A percentile compares a stretch with the other conserved stretches of the same genome.
These are phyloP conservation scores for Rhypophila decipiens DNA, from an alignment of 495 filamentous ascomycete species.

Conservation along the genomic window DNA sequence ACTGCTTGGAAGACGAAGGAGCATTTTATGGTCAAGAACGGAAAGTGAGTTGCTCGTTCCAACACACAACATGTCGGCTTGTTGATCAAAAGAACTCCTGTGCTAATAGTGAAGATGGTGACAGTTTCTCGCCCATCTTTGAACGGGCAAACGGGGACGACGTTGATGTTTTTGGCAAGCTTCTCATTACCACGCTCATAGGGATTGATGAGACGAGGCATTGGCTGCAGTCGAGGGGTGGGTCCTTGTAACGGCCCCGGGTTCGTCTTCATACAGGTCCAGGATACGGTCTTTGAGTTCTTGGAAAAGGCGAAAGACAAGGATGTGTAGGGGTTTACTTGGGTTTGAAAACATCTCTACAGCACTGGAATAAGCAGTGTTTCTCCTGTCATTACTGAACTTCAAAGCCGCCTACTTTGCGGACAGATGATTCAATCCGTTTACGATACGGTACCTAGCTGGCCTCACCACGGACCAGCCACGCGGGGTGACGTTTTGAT, in stretches of 20 bases:
- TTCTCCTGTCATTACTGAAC: too few relatives aligned
- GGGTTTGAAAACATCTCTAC: too few relatives aligned
- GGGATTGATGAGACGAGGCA: slow-evolving; percentile 38
- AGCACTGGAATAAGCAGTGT: too few relatives aligned
- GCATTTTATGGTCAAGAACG: slow-evolving; percentile 36
- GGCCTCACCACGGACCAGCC: too few relatives aligned
- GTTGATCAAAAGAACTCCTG: neutral
- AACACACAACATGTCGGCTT: neutral
- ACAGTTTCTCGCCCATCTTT: slow-evolving; percentile 26
- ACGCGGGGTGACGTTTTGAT: too few relatives aligned
- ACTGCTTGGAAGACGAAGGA: slow-evolving; percentile 40
- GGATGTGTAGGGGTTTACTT: too few relatives aligned
- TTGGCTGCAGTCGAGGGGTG: slow-evolving; percentile 36
- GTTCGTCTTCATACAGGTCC: too few relatives aligned
- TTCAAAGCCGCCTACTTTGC: too few relatives aligned
- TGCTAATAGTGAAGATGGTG: neutral
- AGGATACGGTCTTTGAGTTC: too few relatives aligned
- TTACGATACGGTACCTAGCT: too few relatives aligned
- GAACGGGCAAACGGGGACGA: slow-evolving; percentile 33
- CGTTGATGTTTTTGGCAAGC: slow-evolving; percentile 42
- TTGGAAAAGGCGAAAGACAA: too few relatives aligned
- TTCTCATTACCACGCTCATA: slow-evolving; percentile 36
- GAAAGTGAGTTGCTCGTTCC: slow-evolving; percentile 18
- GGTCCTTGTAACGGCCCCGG: slow-evolving; percentile 20
- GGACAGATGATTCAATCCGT: too few relatives aligned